Conservation (phyloP, 1,284 basidiomycete species). For the Takashimella tepidaria region DNA sequence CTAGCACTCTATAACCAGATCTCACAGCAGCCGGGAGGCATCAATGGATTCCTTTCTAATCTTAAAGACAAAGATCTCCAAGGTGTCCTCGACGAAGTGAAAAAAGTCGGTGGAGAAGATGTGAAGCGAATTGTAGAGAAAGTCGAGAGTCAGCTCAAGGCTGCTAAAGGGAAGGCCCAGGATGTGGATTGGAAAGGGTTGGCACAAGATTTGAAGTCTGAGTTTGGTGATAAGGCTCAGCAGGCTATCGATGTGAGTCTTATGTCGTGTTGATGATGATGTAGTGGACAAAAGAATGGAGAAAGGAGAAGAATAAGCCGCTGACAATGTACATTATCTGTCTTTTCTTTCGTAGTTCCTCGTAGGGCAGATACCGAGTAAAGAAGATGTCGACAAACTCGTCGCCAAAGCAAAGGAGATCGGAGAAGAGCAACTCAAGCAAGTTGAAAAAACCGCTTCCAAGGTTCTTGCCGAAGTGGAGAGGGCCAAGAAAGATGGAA, state of each 20-base stretch:
- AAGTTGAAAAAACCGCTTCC: constrained; percentile 34
- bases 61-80: constrained; percentile 41
- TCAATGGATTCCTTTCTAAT: constrained; percentile 33
- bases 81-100: constrained; percentile 38
- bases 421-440: constrained; percentile 33
- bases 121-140: constrained; percentile 38
- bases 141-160: constrained; percentile 40
- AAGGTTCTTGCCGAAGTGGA: constrained; percentile 41
- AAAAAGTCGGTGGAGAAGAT: constrained; percentile 43
- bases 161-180: constrained; percentile 37
- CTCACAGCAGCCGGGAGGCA: constrained; percentile 27
- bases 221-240: constrained; percentile 37
- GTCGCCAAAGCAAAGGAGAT: constrained; percentile 33
- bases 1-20: constrained; percentile 32
- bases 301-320: not conserved
- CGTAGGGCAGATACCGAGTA: constrained; percentile 36
- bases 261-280: not conserved
- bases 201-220: constrained; percentile 33
- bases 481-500: constrained; percentile 39
- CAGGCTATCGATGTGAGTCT: constrained; percentile 35
- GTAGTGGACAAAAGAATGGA: not conserved
- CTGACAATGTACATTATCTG: not conserved
- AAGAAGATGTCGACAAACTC: constrained; percentile 35
- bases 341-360: constrained; percentile 18
- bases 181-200: constrained; percentile 44